Evolutionary conservation across 768 basidiomycete genomes (phyloP), one percentile per base, ranked within the genome.

Genomic region (Lactifluus hygrophoroides): DNA sequence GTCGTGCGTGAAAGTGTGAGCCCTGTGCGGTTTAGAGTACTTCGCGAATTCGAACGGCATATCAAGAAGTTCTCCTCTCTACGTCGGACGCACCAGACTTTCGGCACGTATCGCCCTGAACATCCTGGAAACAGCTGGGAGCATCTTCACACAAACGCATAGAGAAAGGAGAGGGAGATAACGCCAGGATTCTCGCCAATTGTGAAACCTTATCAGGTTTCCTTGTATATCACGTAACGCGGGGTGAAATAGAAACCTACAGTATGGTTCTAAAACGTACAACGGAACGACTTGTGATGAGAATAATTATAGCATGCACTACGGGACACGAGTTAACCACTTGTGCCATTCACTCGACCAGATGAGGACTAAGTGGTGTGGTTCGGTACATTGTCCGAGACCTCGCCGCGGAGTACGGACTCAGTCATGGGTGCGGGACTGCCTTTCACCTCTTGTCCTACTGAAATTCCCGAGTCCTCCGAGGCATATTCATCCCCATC

Each of bases 401-500:
- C 10, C n/a, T 45, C 43, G 43, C n/a, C 43, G 43, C n/a, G 3
- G 8, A 19, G 10, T 17, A 21, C 4, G 10, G 32, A 30, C 14
- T 60, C 58, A 19, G n/a, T 32, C 25, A 55, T 50, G 19, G 28
- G 30, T 32, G 27, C 11, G 35, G 8, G 48, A 32, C 21, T 17
- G 16, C 42, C 40, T 47, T 49, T 44, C 21, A n/a, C 48, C 3
- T 37, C 57, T n/a, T 17, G 30, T 45, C 27, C 47, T 13, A 38
- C 30, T 16, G 45, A 28, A 37, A 19, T 40, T 4, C n/a, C 47
- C 5, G 47, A 45, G 30, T 50, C 51, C 23, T 61, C 57, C 10
- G 60, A 58, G 10, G 19, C n/a, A 23, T 54, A 27, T 37, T 7
- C 34, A 34, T 50, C 61, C 3, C 60, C 46, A 4, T 34, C 46